Conservation (phyloP, 441 rosid genomes). For the Flueggea neowawraea region DNA sequence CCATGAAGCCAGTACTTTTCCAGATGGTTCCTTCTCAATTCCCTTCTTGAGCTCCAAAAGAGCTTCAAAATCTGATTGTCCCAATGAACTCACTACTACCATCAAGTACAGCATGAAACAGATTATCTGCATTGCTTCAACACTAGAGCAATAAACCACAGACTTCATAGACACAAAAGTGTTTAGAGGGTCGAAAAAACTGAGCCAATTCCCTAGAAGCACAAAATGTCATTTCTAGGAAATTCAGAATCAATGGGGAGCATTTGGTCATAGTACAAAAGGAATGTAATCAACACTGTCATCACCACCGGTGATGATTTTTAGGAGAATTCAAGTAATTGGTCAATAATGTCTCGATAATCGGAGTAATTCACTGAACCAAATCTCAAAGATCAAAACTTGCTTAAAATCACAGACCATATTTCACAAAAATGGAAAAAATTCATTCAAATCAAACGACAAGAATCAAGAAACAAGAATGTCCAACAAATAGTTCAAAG, state of each 20-base stretch:
- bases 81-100: conserved; percentile 34
- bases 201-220: not conserved
- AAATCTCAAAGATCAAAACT: conserved; percentile 4
- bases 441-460: not conserved
- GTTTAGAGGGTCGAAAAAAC: not conserved
- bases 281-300: conserved; percentile 5
- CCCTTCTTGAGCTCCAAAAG: conserved; percentile 80
- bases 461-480: conserved; percentile 4
- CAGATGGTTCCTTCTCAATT: conserved; percentile 56
- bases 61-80: conserved; percentile 70
- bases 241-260: no score
- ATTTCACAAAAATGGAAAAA: conserved; percentile 6
- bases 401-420: not conserved
- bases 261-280: not conserved
- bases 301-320: not conserved
- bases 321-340: conserved; percentile 2
- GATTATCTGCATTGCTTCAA: conserved; percentile 56
- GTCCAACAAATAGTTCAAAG: not conserved
- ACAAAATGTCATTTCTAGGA: not conserved
- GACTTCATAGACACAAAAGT: not conserved
- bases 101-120: conserved; percentile 40
- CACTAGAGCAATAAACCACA: conserved; percentile 15
- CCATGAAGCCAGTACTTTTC: conserved; percentile 64
- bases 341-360: not conserved
- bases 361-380: not conserved